Evolutionary conservation across 148 eudicot genomes (phyloP).

Genomic region (Vaccinium macrocarpon): DNA sequence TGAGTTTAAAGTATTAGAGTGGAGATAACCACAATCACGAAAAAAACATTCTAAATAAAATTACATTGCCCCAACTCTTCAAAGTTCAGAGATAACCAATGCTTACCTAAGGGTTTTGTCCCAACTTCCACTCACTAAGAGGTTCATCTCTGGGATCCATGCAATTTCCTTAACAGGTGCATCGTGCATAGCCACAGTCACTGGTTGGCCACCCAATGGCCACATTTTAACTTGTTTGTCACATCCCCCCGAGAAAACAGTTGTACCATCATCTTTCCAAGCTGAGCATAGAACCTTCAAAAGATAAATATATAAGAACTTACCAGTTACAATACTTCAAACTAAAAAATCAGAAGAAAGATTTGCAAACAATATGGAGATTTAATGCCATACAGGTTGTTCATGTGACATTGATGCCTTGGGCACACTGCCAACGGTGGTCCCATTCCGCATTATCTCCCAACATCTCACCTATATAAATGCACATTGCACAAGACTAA

Average conservation of each 20-base stretch:
- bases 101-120: constrained; percentile 75
- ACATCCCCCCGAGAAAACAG: constrained; percentile 96
- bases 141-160: constrained; percentile 92
- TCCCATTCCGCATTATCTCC: constrained; percentile 73
- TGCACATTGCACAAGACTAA: not conserved
- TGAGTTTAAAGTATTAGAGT: not conserved
- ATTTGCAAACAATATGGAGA: not conserved
- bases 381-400: constrained; percentile 57
- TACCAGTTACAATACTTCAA: not conserved
- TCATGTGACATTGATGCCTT: constrained; percentile 86
- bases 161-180: constrained; percentile 86
- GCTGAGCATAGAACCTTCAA: constrained; percentile 79
- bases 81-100: not conserved
- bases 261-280: constrained; percentile 96
- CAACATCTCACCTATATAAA: constrained; percentile 74
- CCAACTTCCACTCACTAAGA: constrained; percentile 89
- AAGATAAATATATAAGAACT: constrained; percentile 11
- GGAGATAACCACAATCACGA: not conserved
- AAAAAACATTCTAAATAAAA: not conserved
- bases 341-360: not conserved
- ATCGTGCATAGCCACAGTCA: constrained; percentile 91
- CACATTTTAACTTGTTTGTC: constrained; percentile 99
- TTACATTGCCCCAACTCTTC: not conserved
- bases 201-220: constrained; percentile 78
- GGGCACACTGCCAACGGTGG: constrained; percentile 45